Evolutionary conservation across 2,329 filamentous ascomycete genomes (phyloP).

Genomic region (Xylariaceae sp.): DNA sequence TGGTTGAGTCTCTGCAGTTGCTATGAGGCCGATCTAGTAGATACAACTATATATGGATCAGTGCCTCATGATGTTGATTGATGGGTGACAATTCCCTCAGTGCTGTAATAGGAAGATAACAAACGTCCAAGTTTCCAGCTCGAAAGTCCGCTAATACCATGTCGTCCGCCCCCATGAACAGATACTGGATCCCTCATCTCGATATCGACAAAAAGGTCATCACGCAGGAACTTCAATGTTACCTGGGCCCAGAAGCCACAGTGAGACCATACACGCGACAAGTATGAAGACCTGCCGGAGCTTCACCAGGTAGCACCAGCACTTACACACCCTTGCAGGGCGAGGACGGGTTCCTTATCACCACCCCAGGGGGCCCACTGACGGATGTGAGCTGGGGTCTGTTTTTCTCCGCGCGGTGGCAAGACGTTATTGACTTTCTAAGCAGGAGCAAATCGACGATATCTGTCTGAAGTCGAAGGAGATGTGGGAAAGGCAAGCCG

Average conservation of each 20-base stretch:
- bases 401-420: slow-evolving; percentile 6
- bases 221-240: slow-evolving; percentile 54
- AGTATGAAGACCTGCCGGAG: slow-evolving; percentile 38
- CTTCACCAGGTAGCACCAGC: slow-evolving; percentile 18
- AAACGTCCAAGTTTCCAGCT: slow-evolving; percentile 4
- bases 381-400: slow-evolving; percentile 49
- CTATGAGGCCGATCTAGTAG: slow-evolving; percentile 15
- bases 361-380: slow-evolving; percentile 53
- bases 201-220: slow-evolving; percentile 60
- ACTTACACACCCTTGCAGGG: slow-evolving; percentile 41
- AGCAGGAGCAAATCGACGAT: slow-evolving; percentile 59
- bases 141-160: slow-evolving; percentile 28
- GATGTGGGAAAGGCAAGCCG: slow-evolving; percentile 54
- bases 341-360: slow-evolving; percentile 59
- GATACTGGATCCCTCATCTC: slow-evolving; percentile 57
- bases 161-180: slow-evolving; percentile 46
- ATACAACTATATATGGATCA: slow-evolving; percentile 20
- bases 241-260: slow-evolving; percentile 55
- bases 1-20: slow-evolving; percentile 7
- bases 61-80: slow-evolving; percentile 12
- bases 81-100: slow-evolving; percentile 10
- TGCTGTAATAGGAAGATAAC: slow-evolving; percentile 10
- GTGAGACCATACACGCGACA: slow-evolving; percentile 54
- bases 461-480: slow-evolving; percentile 57
- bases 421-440: slow-evolving; percentile 12